These are phyloP conservation scores for Podospora tetraspora DNA, from an alignment of 495 filamentous ascomycete species.

Conservation along the genomic window DNA sequence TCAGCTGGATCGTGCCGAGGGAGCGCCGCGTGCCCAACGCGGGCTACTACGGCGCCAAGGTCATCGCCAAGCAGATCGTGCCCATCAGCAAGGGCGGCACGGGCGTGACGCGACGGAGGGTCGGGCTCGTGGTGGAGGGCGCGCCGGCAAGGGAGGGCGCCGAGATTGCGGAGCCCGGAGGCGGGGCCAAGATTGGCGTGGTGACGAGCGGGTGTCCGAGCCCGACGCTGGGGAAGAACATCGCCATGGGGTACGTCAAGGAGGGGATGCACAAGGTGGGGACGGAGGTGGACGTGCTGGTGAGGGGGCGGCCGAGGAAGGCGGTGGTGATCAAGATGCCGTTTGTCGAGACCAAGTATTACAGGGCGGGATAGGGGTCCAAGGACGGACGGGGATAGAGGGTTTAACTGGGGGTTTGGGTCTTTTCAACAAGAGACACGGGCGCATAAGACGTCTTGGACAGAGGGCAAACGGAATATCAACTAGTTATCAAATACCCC, in stretches of 20 bases:
- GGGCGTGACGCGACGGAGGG: conserved; percentile 64
- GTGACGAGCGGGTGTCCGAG: conserved; percentile 89
- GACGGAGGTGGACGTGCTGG: conserved; percentile 72
- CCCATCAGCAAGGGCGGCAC: conserved; percentile 60
- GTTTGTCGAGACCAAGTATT: conserved; percentile 81
- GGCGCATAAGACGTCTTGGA: neutral
- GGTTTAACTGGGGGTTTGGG: neutral
- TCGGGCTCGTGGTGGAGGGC: conserved; percentile 79
- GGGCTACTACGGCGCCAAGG: conserved; percentile 67
- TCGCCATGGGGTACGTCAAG: conserved; percentile 93
- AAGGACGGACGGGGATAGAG: neutral
- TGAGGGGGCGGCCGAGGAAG: conserved; percentile 75
- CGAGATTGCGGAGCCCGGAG: conserved; percentile 54
- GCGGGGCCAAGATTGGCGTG: conserved; percentile 49
- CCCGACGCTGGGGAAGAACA: conserved; percentile 78
- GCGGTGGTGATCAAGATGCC: conserved; percentile 89
- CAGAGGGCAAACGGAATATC: neutral
- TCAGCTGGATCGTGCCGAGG: conserved; percentile 82
- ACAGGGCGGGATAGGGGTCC: conserved; percentile 29
- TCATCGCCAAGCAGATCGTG: conserved; percentile 65
- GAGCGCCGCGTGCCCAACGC: conserved; percentile 58
- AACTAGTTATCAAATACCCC: neutral
- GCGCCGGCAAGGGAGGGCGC: conserved; percentile 88
- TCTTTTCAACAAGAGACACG: conserved; percentile 1
- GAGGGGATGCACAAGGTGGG: conserved; percentile 79